These are phyloP conservation scores for Cardamine chenopodiifolia DNA, from an alignment of 345 rosid genomes.

Conservation along the genomic window DNA sequence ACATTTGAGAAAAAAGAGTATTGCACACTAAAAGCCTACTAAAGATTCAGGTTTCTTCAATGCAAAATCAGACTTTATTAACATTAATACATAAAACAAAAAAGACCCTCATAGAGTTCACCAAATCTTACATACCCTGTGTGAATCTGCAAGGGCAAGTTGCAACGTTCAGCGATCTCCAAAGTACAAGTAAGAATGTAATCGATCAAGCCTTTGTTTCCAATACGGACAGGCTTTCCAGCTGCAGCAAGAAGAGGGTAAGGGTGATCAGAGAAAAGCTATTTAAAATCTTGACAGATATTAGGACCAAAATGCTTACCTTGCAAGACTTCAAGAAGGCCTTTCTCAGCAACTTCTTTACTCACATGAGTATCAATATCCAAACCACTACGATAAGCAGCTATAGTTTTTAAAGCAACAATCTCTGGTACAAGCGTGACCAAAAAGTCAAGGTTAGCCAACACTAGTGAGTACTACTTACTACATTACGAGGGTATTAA, in stretches of 20 bases:
- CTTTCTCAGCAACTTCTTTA: conserved; percentile 67
- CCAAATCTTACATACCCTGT: conserved; percentile 77
- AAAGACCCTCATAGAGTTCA: too few relatives aligned
- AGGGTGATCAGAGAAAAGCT: conserved; percentile 32
- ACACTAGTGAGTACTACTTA: not conserved
- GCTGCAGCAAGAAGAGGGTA: conserved; percentile 49
- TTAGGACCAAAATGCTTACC: conserved; percentile 48
- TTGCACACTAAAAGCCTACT: too few relatives aligned
- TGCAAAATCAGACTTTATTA: not conserved
- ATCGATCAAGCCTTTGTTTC: conserved; percentile 80
- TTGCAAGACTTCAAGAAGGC: conserved; percentile 61
- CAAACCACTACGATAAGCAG: conserved; percentile 92
- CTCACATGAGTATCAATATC: conserved; percentile 67
- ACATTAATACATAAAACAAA: conserved; percentile 8
- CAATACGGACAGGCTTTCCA: conserved; percentile 68
- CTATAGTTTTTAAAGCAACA: conserved; percentile 80
- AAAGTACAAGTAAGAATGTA: conserved; percentile 65
- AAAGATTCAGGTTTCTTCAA: not conserved
- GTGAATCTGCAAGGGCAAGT: conserved; percentile 94
- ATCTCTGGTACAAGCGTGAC: conserved; percentile 61
- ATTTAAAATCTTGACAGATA: conserved; percentile 8
- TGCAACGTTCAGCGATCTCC: conserved; percentile 60
- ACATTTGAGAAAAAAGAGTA: too few relatives aligned
- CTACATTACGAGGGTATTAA: not conserved
- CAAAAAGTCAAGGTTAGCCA: conserved; percentile 52